These are phyloP conservation scores for Microsporum audouinii DNA, from an alignment of 2,329 filamentous ascomycete species.

Conservation along the genomic window DNA sequence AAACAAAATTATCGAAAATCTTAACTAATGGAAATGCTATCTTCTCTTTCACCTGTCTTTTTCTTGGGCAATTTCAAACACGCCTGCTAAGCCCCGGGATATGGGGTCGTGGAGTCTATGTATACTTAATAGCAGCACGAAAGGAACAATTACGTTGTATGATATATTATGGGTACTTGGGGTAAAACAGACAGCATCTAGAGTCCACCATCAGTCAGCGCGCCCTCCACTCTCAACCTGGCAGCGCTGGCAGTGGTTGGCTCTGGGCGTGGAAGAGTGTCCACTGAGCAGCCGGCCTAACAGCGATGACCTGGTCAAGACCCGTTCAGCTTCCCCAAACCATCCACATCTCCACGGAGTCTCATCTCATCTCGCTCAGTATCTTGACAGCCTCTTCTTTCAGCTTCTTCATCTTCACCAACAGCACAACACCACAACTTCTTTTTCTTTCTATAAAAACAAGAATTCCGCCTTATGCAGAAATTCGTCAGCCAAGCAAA, in stretches of 20 bases:
- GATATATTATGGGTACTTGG: background rate
- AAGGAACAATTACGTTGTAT: too few relatives aligned
- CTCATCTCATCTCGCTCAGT: background rate
- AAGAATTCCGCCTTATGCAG: background rate
- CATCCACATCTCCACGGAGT: background rate
- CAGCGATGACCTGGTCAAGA: background rate
- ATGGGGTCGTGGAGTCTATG: background rate
- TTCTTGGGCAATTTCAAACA: background rate
- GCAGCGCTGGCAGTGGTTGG: background rate
- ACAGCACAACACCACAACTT: background rate
- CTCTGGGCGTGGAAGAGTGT: background rate
- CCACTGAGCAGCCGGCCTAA: background rate
- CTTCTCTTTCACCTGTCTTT: background rate
- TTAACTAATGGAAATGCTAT: conserved; percentile 1
- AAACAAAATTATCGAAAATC: background rate
- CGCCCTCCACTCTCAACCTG: background rate
- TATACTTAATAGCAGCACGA: too few relatives aligned
- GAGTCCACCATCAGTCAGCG: background rate
- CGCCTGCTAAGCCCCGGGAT: background rate
- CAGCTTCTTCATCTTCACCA: background rate
- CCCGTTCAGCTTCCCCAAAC: background rate
- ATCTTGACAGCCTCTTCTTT: too few relatives aligned
- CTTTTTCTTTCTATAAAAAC: too few relatives aligned
- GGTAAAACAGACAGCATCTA: background rate
- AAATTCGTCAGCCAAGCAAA: background rate